Evolutionary conservation across 73 alveolate genomes (phyloP).

Genomic region (Breviolum minutum): DNA sequence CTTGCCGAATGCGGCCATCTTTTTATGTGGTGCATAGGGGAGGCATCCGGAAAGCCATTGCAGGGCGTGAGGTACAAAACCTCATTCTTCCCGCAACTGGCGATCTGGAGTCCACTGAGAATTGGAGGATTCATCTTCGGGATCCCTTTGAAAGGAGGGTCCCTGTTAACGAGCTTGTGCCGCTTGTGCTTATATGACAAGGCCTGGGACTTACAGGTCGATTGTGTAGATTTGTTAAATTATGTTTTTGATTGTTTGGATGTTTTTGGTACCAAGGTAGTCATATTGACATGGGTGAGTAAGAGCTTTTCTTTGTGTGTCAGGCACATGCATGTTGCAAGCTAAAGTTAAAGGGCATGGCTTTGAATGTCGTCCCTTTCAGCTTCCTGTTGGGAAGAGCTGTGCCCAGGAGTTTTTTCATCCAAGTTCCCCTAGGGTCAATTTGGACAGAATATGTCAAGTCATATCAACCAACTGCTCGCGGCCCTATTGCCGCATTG

Average conservation of each 20-base stretch:
- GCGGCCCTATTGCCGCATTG: not conserved
- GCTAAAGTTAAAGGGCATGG: not conserved
- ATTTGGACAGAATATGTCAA: not conserved
- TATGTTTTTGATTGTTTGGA: not conserved
- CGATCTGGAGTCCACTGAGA: not conserved
- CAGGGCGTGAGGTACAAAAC: slow-evolving; percentile 36
- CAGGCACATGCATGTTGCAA: not conserved
- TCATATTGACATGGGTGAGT: too few relatives aligned
- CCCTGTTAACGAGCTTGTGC: not conserved
- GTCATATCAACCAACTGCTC: not conserved
- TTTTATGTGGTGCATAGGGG: slow-evolving; percentile 25
- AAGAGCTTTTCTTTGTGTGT: not conserved
- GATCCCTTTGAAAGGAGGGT: not conserved
- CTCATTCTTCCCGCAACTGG: slow-evolving; percentile 1
- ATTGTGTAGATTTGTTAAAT: too few relatives aligned
- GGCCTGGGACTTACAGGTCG: too few relatives aligned
- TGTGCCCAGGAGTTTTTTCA: not conserved
- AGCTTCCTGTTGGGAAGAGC: not conserved
- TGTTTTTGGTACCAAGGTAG: too few relatives aligned
- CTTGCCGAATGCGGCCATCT: not conserved
- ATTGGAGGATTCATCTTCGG: not conserved
- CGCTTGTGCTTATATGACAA: not conserved
- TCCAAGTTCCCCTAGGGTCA: too few relatives aligned
- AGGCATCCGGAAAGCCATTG: not conserved
- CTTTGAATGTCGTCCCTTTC: not conserved